Evolutionary conservation across 2,329 filamentous ascomycete species (phyloP), one percentile per base, ranked within the genome.

Genomic region (Penicillium sclerotigenum): DNA sequence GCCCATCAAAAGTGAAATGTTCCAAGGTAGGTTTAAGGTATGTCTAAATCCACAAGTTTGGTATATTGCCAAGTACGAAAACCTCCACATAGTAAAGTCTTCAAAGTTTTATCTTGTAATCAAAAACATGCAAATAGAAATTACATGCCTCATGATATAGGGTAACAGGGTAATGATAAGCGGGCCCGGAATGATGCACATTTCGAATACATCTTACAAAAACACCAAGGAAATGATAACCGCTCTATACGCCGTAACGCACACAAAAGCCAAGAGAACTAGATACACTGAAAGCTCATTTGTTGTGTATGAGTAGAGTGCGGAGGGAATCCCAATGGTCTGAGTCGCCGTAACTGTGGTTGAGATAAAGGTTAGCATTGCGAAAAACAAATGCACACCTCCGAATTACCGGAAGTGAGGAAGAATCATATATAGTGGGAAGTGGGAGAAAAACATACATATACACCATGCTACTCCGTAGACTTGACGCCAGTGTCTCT

Each of bases 381-480:
- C 14, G 9, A 37, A 43, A 40, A 24, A 26, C 7, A 16, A 26
- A 1, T 6, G 14, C 16, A 5, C 24, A 18, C 13, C 18, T 24
- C 3, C 13, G 10, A 16, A 16, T 2, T 1, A n/a, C 18, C 1
- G 6, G 9, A 31, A 45, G 22, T 2, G 20, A 20, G n/a, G n/a
- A 10, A 16, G 4, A 9, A 18, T 18, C 5, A 7, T 16, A 9
- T 18, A 18, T 31, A 16, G 14, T 37, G 9, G 9, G 9, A 9
- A 5, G 5, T 20, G n/a, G 34, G 22, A 42, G 51, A 5, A 53
- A 41, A 36, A 81, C 84, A 70, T 93, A 99, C 80, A 99, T 96
- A 71, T 99, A 99, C 66, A 85, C 90, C 94, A 99, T 99, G 79
- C 91, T 97, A 76, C 87, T 92, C 73, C 91, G 84, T 80, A 99